phyloP scores from a whole-genome alignment of 73 alveolate genomes.

The Stentor coeruleus region DNA sequence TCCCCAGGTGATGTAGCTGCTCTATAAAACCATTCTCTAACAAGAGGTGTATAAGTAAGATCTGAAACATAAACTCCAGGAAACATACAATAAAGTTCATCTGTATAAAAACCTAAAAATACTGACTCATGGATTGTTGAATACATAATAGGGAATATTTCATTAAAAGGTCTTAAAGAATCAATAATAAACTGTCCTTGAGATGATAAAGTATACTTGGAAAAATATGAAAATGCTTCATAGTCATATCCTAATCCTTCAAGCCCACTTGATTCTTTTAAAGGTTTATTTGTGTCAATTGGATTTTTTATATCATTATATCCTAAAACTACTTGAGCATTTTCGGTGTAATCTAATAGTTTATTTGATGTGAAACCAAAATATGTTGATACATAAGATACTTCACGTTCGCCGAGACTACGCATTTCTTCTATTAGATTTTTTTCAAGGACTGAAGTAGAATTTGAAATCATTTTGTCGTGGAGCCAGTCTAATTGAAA shows the following conservation, averaged over 20 bases:
- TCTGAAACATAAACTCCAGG: neutral
- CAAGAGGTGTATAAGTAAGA: neutral
- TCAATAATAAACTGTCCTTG: neutral
- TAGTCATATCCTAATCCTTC: neutral
- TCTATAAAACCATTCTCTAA: conserved; percentile 9
- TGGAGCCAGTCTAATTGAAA: neutral
- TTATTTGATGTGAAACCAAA: neutral
- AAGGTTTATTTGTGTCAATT: neutral
- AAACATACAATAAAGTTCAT: neutral
- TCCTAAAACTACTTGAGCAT: neutral
- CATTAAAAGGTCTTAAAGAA: neutral
- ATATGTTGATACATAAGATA: neutral
- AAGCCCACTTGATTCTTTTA: neutral
- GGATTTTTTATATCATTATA: neutral
- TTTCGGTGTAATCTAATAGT: neutral
- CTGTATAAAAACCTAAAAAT: neutral
- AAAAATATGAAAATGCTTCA: neutral
- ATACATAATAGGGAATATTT: neutral
- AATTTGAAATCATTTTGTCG: neutral
- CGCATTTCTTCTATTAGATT: neutral
- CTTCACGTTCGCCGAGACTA: neutral
- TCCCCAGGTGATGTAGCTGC: neutral
- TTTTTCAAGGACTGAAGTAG: neutral
- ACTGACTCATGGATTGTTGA: neutral
- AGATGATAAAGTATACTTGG: neutral